Evolutionary conservation across 805 yeast genomes (phyloP), one percentile per base, ranked within the genome.

Genomic region (Nakazawaea ernobii): DNA sequence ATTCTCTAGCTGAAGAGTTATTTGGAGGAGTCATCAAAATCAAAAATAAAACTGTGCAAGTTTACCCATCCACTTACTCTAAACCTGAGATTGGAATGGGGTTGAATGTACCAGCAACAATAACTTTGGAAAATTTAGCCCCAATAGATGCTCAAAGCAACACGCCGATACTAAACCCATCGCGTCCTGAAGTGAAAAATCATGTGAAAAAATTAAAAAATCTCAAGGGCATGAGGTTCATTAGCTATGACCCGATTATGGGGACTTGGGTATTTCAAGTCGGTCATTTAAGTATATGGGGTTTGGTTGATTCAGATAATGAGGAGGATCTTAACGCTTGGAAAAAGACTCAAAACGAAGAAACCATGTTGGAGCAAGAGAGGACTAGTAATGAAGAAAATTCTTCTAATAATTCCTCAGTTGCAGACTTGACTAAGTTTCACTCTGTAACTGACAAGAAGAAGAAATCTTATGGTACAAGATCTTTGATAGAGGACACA

Each of bases 271-370:
- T 84, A 1, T 90, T 88, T 65, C 77, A 73, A 55, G 97, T 91
- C 8, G 81, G 85, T 55, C 99, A 94, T 68, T 94, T 94, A 59
- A 89, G 96, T 68, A 79, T 86, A 6, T 94, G 97, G 97, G 98
- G 98, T 6, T 66, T 94, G 35, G 74, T 84, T 14, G 86, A 82
- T 53, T 88, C 83, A 26, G 80, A 74, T 20, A 80, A 74, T 36
- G 82, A 70, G 11, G 77, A 75, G 35, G 89, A 80, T 53, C 72
- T 69, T 9, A 75, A 73, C 26, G 64, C 72, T 20, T 60, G 60
- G 45, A 53, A 49, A 48, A 63, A 52, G 39, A 66, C 60, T 51
- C 50, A 55, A 10, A 55, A 57, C 40, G 65, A 63, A 49, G 62
- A 62, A 39, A 48, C 52, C 40, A 47, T 43, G 17, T 61, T 58